Evolutionary conservation across 1,284 basidiomycete genomes (phyloP).

Genomic region (Cutaneotrichosporon spelunceum): DNA sequence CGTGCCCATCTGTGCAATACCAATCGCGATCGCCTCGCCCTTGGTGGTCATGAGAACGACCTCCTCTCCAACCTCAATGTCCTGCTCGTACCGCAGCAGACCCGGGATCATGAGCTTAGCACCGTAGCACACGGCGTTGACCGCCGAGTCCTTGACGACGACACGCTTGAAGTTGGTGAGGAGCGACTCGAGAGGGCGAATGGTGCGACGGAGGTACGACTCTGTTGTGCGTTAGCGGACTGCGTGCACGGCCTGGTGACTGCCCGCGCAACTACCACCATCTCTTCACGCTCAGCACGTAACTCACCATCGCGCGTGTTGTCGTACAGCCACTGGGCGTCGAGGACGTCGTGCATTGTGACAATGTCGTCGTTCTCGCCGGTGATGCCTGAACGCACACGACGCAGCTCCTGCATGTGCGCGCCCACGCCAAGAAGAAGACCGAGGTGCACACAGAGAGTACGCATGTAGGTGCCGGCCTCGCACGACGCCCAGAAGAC

Average conservation of each 20-base stretch:
- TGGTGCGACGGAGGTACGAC: conserved; percentile 91
- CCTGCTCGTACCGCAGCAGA: conserved; percentile 91
- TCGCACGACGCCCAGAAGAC: conserved; percentile 99
- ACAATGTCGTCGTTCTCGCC: conserved; percentile 98
- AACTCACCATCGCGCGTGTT: conserved; percentile 90
- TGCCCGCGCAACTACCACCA: conserved; percentile 42
- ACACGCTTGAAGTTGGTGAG: conserved; percentile 97
- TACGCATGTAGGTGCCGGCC: conserved; percentile 95
- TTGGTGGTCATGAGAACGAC: conserved; percentile 99
- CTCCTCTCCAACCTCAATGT: conserved; percentile 94
- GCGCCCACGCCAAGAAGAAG: conserved; percentile 93
- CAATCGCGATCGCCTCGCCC: conserved; percentile 97
- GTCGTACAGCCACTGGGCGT: conserved; percentile 98
- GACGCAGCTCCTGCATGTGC: conserved; percentile 98
- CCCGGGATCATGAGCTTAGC: conserved; percentile 99
- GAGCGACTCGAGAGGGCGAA: conserved; percentile 90
- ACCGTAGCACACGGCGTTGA: conserved; percentile 99
- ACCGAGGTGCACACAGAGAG: conserved; percentile 95
- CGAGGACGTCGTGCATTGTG: conserved; percentile 99
- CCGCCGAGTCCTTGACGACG: conserved; percentile 98
- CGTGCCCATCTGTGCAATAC: conserved; percentile 97
- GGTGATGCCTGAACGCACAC: conserved; percentile 93
- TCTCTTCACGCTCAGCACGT: conserved; percentile 9
- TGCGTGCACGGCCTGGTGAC: background rate
- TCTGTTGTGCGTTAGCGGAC: conserved; percentile 54